Base-by-base conservation (phyloP, 2,329 filamentous ascomycete genomes). In the Penicillium sp. region DNA sequence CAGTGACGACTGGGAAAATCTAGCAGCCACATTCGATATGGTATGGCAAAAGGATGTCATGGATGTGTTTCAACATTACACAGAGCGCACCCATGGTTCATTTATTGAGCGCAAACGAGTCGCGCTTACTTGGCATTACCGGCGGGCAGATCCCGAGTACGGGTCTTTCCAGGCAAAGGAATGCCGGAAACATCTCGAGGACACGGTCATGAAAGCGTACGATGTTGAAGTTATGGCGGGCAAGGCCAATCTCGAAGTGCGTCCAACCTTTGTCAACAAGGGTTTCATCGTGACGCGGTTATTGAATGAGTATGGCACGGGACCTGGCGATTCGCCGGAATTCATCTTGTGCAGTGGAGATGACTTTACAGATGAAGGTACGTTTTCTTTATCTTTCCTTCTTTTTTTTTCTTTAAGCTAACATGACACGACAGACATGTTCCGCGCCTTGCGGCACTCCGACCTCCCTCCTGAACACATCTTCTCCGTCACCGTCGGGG, bases 201-300 rank as follows among this genome's bases (percentile, higher is more conserved):
- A 81, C 4, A 90, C 85, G 0, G 88, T 96, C 0, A 86, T 79
- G 52, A 88, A 86, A 68, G 85, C 85, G 61, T 96, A 88, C 83
- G 91, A 96, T 48, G 90, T 97, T 3, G 93, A 97, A 66, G 91
- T 99, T 59, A 97, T 97, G 91, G 84, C 86, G 0, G 94, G 94
- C 65, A 99, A 97, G 77, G 93, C 93, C 60, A 97, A 97, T 70
- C 81, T 99, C 24, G 94, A 99, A 74, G 93, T 97, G 30, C 87
- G 94, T n/a, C 93, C 93, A 26, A 92, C 87, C 0, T 96, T 96
- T 67, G 91, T 99, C 77, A 97, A 97, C 81, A 99, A 99, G 79
- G 94, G 94, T 28, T 91, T 95, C 74, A 97, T 97, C 62, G 90
- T 87, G 16, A 92, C 91, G 76, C 85, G 87, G 5, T 81, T 99